These are phyloP conservation scores for Microsporum canis DNA, from an alignment of 2,329 filamentous ascomycete species.

Conservation along the genomic window DNA sequence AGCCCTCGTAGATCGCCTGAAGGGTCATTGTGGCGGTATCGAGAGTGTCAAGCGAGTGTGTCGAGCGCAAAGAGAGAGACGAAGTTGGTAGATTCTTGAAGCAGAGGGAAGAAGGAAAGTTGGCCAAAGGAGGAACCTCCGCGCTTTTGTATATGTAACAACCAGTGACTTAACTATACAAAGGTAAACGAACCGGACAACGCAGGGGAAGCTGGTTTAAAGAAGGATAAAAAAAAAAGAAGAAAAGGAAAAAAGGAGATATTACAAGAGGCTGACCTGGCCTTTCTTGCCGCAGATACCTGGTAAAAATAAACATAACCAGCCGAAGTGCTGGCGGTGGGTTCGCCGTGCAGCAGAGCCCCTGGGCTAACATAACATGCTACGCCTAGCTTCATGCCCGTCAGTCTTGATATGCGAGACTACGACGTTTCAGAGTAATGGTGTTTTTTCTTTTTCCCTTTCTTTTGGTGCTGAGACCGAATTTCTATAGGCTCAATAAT, in stretches of 20 bases:
- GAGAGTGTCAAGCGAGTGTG: background rate
- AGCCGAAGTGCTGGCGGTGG: background rate
- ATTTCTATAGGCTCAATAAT: slow-evolving; percentile 3
- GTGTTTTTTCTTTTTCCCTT: background rate
- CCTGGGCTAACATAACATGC: background rate
- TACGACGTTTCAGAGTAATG: slow-evolving; percentile 3
- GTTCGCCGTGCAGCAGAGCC: background rate
- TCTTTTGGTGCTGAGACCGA: background rate
- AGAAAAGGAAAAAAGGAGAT: background rate
- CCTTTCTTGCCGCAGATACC: background rate
- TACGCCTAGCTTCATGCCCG: background rate
- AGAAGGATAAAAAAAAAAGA: background rate
- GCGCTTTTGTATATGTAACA: background rate
- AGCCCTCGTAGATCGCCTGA: slow-evolving; percentile 54
- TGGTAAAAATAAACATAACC: background rate
- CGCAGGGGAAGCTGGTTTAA: background rate
- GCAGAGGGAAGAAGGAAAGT: background rate
- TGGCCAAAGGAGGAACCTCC: background rate
- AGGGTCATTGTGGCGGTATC: slow-evolving; percentile 28
- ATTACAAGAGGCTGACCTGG: background rate
- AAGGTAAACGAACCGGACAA: background rate
- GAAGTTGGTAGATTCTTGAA: background rate
- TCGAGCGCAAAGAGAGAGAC: background rate
- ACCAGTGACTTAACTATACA: background rate
- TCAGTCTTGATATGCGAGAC: background rate